Base-by-base conservation (phyloP, 192 early-diverging fungal species). In the Geranomyces variabilis region DNA sequence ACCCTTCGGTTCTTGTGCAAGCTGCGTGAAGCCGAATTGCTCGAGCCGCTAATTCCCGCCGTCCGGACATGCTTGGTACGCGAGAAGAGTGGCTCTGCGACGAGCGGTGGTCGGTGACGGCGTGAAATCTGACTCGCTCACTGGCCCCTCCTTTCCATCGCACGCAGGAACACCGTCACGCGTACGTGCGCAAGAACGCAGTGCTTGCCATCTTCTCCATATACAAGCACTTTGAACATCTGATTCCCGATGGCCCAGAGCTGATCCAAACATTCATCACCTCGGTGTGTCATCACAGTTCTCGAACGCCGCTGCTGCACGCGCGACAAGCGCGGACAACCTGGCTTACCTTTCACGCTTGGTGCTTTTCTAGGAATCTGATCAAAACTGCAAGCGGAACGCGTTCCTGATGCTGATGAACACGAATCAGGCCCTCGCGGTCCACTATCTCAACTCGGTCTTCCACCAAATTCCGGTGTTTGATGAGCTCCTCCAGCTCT, bases 171-270 rank as follows among this genome's bases (percentile, higher is more conserved):
- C 96, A 98, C 79, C 89, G 94, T 59, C 94, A 97, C 75, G 85
- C 94, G n/a, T 99, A 98, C 76, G 97, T 99, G 66, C 87, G 96
- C 73, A 97, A 96, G 80, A 99, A 99, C 75, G 97, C 97, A 34
- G 91, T 99, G 17, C 86, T 95, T 31, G 96, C 96, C 33, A 91
- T 99, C 44, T 90, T 89, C 61, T 81, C 92, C 17, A 93, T 98
- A 63, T 96, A 88, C 81, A 94, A 93, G 66, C 85, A 88, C 77
- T 90, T 93, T 80, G 92, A 96, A 67, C 89, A 91, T 67, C 87
- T 99, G 48, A 92, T 98, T 61, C 97, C 97, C 22, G 97, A 99
- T 74, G 95, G 92, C 19, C 91, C 94, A 6, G 94, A 97, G 78
- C 82, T 96, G 59, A 90, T 99, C 68, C 77, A 90, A 56, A 83